Base-by-base conservation (phyloP, 2,329 filamentous ascomycete genomes). In the Mollisia scopiformis region DNA sequence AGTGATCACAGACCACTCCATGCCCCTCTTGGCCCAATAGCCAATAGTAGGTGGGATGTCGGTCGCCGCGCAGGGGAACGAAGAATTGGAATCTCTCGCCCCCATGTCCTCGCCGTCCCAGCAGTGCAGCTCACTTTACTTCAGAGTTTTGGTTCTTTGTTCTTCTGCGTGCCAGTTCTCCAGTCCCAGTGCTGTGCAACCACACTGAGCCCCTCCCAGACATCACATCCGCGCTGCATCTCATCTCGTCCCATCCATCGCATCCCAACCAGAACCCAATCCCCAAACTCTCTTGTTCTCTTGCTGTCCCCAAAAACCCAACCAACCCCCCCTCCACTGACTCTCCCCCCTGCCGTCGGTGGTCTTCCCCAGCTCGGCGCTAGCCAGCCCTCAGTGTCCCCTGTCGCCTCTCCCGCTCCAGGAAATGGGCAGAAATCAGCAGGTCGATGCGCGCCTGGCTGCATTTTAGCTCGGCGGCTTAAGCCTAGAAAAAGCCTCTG, bases 401-500 rank as follows among this genome's bases (percentile, higher is more conserved):
- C 13, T 47, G 23, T 23, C 43, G 43, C 43, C 14, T 13, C 16
- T 14, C 1, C 37, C 19, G 16, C 8, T 11, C 11, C 2, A 21
- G 31, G n/a, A n/a, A n/a, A n/a, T n/a, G n/a, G n/a, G n/a, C n/a
- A n/a, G n/a, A 43, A 56, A 58, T 61, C 55, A 57, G 27, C 53
- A 56, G 33, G 55, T 55, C 59, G 53, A 59, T 59, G 51, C 57
- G 57, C 53, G 59, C 52, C 57, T 65, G 55, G 63, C 63, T 63
- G 55, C 50, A 55, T 62, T 59, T 58, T 55, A 57, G 58, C 50
- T 55, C 23, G 46, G 51, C 50, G 62, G 60, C 61, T 63, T 58
- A 47, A 58, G 59, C 65, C 65, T 55, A 59, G 55, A 57, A 62
- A 62, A 56, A 58, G 55, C 60, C 59, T 66, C 60, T 66, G 62